A percentile compares a stretch with the other conserved stretches of the same genome.
These are phyloP conservation scores for Trichocomaceae sp. DNA, from an alignment of 2,329 filamentous ascomycete genomes.

Conservation along the genomic window DNA sequence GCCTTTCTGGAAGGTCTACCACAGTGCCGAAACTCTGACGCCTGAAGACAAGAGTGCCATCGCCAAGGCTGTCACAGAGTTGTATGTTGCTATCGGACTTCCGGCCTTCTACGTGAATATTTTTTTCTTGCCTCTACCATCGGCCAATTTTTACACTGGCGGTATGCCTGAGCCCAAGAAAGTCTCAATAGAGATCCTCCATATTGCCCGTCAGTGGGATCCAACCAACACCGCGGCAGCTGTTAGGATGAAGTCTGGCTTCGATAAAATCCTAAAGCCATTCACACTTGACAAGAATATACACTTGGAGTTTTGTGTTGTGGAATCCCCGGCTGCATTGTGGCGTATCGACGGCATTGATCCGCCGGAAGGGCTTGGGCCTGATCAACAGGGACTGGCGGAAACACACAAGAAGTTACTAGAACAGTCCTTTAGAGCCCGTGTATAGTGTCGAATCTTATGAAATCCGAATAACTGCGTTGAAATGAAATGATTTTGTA, in stretches of 20 bases:
- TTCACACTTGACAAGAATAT: background rate
- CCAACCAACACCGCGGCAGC: background rate
- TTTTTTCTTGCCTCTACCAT: background rate
- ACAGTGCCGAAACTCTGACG: slow-evolving; percentile 1
- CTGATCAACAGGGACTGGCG: background rate
- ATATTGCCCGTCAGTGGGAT: background rate
- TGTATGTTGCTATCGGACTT: slow-evolving; percentile 14
- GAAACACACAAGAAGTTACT: background rate
- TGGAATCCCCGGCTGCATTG: background rate
- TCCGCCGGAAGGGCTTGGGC: background rate
- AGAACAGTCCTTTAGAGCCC: background rate
- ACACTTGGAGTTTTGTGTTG: slow-evolving; percentile 4
- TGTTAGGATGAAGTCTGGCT: background rate
- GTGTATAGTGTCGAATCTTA: background rate
- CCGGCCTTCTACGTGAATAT: slow-evolving; percentile 21
- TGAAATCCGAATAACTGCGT: background rate
- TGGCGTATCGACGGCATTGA: slow-evolving; percentile 7
- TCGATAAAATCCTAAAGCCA: background rate
- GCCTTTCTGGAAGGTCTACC: slow-evolving; percentile 6
- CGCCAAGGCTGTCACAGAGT: slow-evolving; percentile 16
- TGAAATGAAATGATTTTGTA: background rate
- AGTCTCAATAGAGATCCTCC: background rate
- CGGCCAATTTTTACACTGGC: background rate
- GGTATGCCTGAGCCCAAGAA: background rate
- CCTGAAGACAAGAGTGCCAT: slow-evolving; percentile 5